Evolutionary conservation across 116 monocot genomes (phyloP).

Genomic region (Posidonia oceanica): DNA sequence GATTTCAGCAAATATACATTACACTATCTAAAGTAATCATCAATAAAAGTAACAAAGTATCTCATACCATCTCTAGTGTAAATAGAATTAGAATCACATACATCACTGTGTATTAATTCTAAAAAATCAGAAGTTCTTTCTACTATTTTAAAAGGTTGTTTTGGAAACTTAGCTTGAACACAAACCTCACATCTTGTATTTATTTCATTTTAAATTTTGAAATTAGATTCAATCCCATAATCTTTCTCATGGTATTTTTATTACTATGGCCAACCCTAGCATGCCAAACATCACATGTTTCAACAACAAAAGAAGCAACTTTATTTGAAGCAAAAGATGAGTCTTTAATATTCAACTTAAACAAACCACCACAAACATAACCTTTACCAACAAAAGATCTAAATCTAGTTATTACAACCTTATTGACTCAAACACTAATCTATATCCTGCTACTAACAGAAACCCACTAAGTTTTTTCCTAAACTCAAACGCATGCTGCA

Average conservation of each 20-base stretch:
- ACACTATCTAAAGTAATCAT: neutral
- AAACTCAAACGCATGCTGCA: conserved; percentile 10
- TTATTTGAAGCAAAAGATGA: neutral
- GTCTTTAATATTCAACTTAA: neutral
- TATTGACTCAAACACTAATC: no score
- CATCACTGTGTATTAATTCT: neutral
- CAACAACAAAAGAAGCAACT: neutral
- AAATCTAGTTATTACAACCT: conserved; percentile 4
- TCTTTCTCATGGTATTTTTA: no score
- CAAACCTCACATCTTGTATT: no score
- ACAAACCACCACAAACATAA: neutral
- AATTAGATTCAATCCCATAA: no score
- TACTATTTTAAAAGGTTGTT: no score
- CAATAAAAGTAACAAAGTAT: conserved; percentile 4
- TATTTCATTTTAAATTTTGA: no score
- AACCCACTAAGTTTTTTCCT: conserved; percentile 18
- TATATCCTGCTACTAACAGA: conserved; percentile 5
- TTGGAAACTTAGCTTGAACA: no score
- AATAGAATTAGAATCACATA: neutral
- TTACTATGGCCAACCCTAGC: no score
- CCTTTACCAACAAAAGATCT: conserved; percentile 5
- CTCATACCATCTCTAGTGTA: neutral
- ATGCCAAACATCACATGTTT: no score
- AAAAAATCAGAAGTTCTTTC: neutral
- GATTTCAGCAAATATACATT: conserved; percentile 2